Evolutionary conservation across 352 stramenopile genomes (phyloP), one percentile per base, ranked within the genome.

Genomic region (Globisporangium yorkense): DNA sequence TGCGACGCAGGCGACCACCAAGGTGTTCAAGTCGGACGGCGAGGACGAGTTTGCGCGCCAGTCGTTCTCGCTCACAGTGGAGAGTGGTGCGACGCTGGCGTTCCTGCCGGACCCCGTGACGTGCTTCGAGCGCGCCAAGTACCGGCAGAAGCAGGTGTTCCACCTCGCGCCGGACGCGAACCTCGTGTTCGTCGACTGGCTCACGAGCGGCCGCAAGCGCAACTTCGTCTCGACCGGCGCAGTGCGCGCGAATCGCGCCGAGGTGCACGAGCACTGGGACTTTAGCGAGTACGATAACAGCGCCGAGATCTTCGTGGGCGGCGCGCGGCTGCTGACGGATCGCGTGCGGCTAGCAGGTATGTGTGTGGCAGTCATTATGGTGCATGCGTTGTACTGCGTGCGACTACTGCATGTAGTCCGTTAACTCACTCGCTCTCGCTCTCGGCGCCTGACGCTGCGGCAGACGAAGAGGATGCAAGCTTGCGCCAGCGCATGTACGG

Each of bases 1-100:
- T 43, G 75, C 67, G 24, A 95, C 83, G 8, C 85, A 95, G 51
- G 81, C 85, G 21, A 93, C 85, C 3, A 95, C 85, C n/a, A 95
- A 95, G 56, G 83, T 95, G 48, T 95, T 91, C 70, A 92, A 92
- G 61, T 67, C 77, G 13, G 70, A 79, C 31, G 63, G 66, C 16
- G 64, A 75, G 12, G 60, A 58, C 18, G 61, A 79, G 27, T 63
- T 73, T 51, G 80, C 87, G 21, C 68, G 59, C 7, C 85, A 95
- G 68, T 70, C 57, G 5, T 80, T 92, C 35, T 54, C 61, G 8
- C 68, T 93, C 39, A 62, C 67, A 9, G 66, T 93, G 8, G 77
- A 53, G 29, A 65, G 31, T 35, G 63, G 72, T 43, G 83, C 81
- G n/a, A 88, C 77, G 39, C 61, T 94, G 39, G 79, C 76, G 16